These are phyloP conservation scores for Lupinus albus DNA, from an alignment of 306 rosid species.

Conservation along the genomic window DNA sequence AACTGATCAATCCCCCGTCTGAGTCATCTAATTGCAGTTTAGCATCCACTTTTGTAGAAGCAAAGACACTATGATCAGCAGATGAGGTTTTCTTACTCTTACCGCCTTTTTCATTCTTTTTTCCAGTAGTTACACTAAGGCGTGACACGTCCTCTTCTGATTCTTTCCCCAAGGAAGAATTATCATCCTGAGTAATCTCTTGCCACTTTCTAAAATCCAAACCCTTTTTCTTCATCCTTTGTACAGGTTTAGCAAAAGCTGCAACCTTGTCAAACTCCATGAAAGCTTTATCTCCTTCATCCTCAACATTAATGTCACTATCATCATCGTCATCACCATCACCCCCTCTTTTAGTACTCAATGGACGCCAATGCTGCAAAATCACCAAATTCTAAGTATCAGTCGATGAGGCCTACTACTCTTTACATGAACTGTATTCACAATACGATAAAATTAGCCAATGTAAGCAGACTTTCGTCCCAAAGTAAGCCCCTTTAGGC, in stretches of 20 bases:
- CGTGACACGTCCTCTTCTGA: constrained; percentile 21
- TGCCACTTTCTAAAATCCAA: constrained; percentile 70
- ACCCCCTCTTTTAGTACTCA: constrained; percentile 44
- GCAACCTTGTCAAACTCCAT: constrained; percentile 55
- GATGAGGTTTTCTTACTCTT: constrained; percentile 42
- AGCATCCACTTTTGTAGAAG: constrained; percentile 33
- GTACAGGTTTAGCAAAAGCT: constrained; percentile 63
- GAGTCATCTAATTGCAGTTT: constrained; percentile 32
- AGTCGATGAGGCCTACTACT: constrained; percentile 20
- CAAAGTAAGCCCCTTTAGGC: constrained; percentile 10
- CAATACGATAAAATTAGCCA: constrained; percentile 22
- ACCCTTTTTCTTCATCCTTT: constrained; percentile 65
- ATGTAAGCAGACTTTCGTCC: neutral
- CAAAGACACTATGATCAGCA: constrained; percentile 28
- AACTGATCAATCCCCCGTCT: constrained; percentile 15
- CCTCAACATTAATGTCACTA: constrained; percentile 42
- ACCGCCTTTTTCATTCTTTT: constrained; percentile 34
- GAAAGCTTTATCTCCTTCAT: constrained; percentile 51
- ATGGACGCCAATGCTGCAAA: constrained; percentile 80
- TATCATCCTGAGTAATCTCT: constrained; percentile 53
- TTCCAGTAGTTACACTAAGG: constrained; percentile 36
- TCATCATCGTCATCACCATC: constrained; percentile 27
- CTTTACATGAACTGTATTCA: constrained; percentile 27
- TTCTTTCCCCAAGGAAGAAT: constrained; percentile 43
- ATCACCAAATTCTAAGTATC: constrained; percentile 41